A percentile compares a stretch with the other conserved stretches of the same genome.
These are phyloP conservation scores for Aegilops bicornis DNA, from an alignment of 176 grass and related monocot genomes.

Conservation along the genomic window DNA sequence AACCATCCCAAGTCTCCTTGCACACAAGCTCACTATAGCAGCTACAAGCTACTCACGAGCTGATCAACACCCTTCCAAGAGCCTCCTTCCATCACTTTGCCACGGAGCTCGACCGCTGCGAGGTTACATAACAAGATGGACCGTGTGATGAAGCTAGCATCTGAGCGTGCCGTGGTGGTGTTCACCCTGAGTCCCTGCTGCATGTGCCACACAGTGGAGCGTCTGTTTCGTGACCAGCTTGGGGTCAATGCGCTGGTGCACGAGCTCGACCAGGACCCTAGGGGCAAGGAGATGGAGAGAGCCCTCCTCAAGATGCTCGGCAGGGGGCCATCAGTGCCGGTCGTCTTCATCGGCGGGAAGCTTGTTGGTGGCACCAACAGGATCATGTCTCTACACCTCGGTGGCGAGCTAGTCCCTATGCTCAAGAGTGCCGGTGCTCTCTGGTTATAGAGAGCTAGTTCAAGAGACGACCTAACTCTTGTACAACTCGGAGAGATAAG, in stretches of 20 bases:
- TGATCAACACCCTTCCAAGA: neutral
- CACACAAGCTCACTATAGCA: neutral
- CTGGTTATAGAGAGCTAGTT: constrained; percentile 43
- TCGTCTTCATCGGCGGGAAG: constrained; percentile 50
- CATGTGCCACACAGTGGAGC: constrained; percentile 83
- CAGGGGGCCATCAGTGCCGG: constrained; percentile 29
- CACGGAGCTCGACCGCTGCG: no score
- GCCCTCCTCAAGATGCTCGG: constrained; percentile 46
- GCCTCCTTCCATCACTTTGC: neutral
- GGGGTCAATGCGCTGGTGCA: constrained; percentile 51
- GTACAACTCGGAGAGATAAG: neutral
- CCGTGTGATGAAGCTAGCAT: constrained; percentile 48
- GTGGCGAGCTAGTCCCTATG: constrained; percentile 48
- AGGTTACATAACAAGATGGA: constrained; percentile 38
- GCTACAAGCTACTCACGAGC: neutral
- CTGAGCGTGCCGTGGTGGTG: constrained; percentile 66
- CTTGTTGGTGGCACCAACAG: constrained; percentile 52
- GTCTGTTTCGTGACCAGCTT: constrained; percentile 54
- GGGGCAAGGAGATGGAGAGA: constrained; percentile 58
- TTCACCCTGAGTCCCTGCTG: constrained; percentile 73
- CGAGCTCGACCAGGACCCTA: constrained; percentile 57
- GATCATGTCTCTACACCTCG: constrained; percentile 60
- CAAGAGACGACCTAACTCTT: neutral
- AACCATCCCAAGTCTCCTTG: constrained; percentile 16
- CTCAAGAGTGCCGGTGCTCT: constrained; percentile 52